Percentiles rank a stretch among this genome's conserved stretches.
phyloP scores from a whole-genome alignment of 1,139 yeast genomes.

The Saccharomycopsis hybrid region DNA sequence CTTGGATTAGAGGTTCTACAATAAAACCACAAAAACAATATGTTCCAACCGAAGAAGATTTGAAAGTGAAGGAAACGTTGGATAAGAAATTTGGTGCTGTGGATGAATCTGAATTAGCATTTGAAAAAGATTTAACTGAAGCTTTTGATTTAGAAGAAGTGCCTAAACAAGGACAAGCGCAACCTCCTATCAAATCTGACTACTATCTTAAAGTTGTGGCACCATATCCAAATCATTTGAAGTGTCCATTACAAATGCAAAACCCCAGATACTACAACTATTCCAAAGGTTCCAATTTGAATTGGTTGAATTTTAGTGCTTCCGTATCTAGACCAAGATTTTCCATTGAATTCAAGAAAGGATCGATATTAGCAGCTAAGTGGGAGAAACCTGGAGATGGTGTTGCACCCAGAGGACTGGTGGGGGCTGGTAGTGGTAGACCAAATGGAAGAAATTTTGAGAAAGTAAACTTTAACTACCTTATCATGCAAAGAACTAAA shows the following conservation, averaged over 20 bases:
- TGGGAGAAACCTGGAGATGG: slow-evolving; percentile 64
- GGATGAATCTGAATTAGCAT: slow-evolving; percentile 39
- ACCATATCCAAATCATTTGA: slow-evolving; percentile 86
- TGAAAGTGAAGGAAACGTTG: slow-evolving; percentile 34
- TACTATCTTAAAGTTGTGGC: slow-evolving; percentile 65
- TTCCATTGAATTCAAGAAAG: slow-evolving; percentile 75
- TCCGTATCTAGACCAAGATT: slow-evolving; percentile 72
- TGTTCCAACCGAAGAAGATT: slow-evolving; percentile 27
- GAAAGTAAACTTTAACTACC: slow-evolving; percentile 66
- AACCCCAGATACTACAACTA: slow-evolving; percentile 62
- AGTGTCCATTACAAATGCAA: slow-evolving; percentile 79
- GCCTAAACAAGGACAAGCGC: slow-evolving; percentile 23
- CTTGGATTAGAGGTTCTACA: slow-evolving; percentile 52
- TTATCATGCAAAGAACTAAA: slow-evolving; percentile 59
- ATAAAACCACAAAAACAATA: slow-evolving; percentile 31
- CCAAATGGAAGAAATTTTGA: slow-evolving; percentile 70
- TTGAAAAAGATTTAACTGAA: slow-evolving; percentile 40
- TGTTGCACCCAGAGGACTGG: slow-evolving; percentile 43
- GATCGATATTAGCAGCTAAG: slow-evolving; percentile 60
- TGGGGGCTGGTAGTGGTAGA: slow-evolving; percentile 61
- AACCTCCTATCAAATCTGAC: slow-evolving; percentile 25
- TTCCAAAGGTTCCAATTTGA: slow-evolving; percentile 54
- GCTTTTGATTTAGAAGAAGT: slow-evolving; percentile 25
- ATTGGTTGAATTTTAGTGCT: slow-evolving; percentile 74
- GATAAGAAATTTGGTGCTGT: slow-evolving; percentile 38